Base-by-base conservation (phyloP, 2,329 filamentous ascomycete genomes). In the Coccinonectria pachysandricola region DNA sequence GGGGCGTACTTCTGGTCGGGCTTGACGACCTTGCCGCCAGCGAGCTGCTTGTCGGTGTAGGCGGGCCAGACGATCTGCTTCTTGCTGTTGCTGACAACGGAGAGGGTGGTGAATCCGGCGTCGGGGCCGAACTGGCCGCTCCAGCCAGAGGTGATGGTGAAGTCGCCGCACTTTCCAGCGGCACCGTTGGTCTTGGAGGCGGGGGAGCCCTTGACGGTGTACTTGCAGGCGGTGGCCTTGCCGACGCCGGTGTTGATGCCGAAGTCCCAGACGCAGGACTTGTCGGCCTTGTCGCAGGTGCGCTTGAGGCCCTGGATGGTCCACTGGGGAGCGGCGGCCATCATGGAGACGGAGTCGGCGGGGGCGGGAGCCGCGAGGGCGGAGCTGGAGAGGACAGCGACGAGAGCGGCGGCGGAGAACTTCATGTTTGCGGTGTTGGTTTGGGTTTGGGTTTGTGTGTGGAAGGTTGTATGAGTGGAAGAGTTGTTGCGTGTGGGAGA, bases 61-160 rank as follows among this genome's bases (percentile, higher is more conserved):
- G 62, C 55, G 15, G 68, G 67, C 52, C 54, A 73, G 34, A 59
- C 46, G 30, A 72, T 71, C 35, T 57, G 51, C 24, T 49, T 50
- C 39, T 54, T 46, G 26, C 38, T 36, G 36, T 54, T 50, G 49
- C 68, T 53, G 23, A 62, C 57, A 27, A 73, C 60, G 12, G 62
- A 54, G 15, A 72, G 50, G 12, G 63, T 68, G 13, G 67, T 71
- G 56, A 71, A 73, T 37, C 65, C 68, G 14, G 63, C 53, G 35
- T 48, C 60, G 8, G 50, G 31, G 25, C 67, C 69, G 37, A 72
- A 73, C 42, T 69, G 60, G 44, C 58, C 66, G 46, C 60, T 66
- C 68, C 68, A 73, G 53, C 64, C 63, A 3, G 61, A 62, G 26
- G 62, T 65, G 43, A 73, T 40, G 35, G 57, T 64, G 56, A 57